Percentiles rank a stretch among this genome's conserved stretches.
Conservation (phyloP, 2,329 filamentous ascomycete species). For the Zopfia rhizophila region DNA sequence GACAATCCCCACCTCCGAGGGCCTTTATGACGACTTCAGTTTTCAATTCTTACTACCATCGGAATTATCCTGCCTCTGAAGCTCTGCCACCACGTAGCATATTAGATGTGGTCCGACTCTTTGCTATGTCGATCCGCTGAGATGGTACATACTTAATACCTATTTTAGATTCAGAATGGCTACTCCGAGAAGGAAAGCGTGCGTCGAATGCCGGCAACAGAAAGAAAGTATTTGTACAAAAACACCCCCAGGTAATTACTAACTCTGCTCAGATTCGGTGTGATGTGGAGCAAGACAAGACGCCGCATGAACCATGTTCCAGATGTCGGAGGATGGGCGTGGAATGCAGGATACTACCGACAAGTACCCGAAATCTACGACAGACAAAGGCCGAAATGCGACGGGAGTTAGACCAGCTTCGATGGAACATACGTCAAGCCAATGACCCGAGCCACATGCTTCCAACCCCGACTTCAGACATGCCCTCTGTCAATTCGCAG, state of each 20-base stretch:
- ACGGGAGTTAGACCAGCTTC: constrained; percentile 47
- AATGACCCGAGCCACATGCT: constrained; percentile 35
- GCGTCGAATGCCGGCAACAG: constrained; percentile 51
- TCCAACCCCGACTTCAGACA: constrained; percentile 39
- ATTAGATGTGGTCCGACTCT: no score
- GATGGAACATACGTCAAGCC: constrained; percentile 47
- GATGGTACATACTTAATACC: no score
- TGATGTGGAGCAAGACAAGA: constrained; percentile 51
- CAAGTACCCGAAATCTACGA: constrained; percentile 48
- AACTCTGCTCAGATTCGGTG: constrained; percentile 43
- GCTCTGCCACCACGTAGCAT: no score
- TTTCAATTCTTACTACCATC: no score
- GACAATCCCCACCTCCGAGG: no score
- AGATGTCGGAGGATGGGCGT: constrained; percentile 49
- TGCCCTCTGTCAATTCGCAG: constrained; percentile 31
- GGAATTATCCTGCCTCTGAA: no score
- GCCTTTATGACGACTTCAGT: no score
- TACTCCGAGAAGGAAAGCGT: constrained; percentile 48
- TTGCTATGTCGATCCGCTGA: no score
- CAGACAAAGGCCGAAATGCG: constrained; percentile 53
- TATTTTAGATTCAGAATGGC: no score
- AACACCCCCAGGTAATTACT: neutral
- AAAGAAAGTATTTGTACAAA: constrained; percentile 36
- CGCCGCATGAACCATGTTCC: constrained; percentile 48
- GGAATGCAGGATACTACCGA: constrained; percentile 49